Conservation (phyloP, 2,329 filamentous ascomycete genomes). For the Talaromyces sp. region DNA sequence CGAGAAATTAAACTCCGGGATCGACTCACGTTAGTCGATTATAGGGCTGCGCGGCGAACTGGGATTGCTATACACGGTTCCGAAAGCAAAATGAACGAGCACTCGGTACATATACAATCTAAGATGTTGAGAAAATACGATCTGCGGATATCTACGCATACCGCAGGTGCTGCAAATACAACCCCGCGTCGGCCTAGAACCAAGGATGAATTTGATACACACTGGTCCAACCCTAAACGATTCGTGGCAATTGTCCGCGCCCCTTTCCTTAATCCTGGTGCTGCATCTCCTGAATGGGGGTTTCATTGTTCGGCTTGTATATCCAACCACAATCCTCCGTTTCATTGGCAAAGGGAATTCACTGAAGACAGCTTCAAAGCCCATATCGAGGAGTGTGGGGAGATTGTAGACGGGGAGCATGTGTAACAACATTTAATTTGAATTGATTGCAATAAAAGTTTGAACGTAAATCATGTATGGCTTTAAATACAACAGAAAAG, state of each 20-base stretch:
- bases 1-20: not conserved
- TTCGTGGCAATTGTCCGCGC: conserved; percentile 2
- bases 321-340: not conserved
- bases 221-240: not conserved
- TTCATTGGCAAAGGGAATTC: not conserved
- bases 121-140: no score
- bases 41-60: not conserved
- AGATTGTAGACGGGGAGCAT: not conserved
- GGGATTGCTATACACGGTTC: not conserved
- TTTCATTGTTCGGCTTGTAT: not conserved
- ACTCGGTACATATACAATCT: no score
- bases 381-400: not conserved
- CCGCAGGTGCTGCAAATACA: no score
- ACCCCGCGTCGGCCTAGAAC: not conserved
- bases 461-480: no score
- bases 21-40: not conserved
- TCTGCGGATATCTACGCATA: no score
- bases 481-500: no score
- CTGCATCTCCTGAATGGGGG: not conserved
- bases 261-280: not conserved
- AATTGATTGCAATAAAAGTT: no score
- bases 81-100: not conserved
- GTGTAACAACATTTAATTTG: not conserved
- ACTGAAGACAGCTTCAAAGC: not conserved
- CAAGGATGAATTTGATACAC: not conserved